Evolutionary conservation across 371 early-diverging fungal genomes (phyloP), one percentile per base, ranked within the genome.

Genomic region (Globomyces sp.): DNA sequence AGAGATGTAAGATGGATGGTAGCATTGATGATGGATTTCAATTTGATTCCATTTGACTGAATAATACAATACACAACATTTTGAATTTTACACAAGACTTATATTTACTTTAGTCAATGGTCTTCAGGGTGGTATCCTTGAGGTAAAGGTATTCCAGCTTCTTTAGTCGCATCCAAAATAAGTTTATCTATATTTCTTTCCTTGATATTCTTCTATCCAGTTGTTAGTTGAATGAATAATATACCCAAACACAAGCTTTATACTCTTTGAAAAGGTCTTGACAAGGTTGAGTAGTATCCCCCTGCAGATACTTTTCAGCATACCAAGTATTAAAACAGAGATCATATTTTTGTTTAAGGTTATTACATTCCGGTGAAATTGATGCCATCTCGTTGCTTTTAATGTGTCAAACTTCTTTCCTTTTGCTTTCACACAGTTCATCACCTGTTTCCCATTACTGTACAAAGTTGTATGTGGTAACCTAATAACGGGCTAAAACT

Each of bases 311-410:
- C 78, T 92, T 90, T 74, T 94, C 93, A 53, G 92, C 87, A 73
- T 96, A 96, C 96, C 96, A 96, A 62, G 87, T 87, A 74, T 93
- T 93, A 73, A 96, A 96, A 74, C 96, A 96, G 40, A 75, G 78
- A 57, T 96, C 95, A 73, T 95, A 96, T 68, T 90, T 82, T 75
- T 89, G 85, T 82, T 95, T 96, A 50, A 95, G 82, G 55, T 88
- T 85, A 37, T 91, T 93, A 77, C 97, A 95, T 64, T 94, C 82
- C 64, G 85, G 76, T 47, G 88, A 88, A 65, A 95, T 86, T 74
- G 91, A 90, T 11, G 88, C 57, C 76, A 78, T 78, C 47, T 24
- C 24, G 24, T 24, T 24, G 24, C 24, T 24, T 24, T 24, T 24
- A 24, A 24, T 24, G 24, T 24, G 24, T 24, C 24, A 24, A 24